phyloP scores from a whole-genome alignment of 169 alveolate species.

The Plasmodium fragile region DNA sequence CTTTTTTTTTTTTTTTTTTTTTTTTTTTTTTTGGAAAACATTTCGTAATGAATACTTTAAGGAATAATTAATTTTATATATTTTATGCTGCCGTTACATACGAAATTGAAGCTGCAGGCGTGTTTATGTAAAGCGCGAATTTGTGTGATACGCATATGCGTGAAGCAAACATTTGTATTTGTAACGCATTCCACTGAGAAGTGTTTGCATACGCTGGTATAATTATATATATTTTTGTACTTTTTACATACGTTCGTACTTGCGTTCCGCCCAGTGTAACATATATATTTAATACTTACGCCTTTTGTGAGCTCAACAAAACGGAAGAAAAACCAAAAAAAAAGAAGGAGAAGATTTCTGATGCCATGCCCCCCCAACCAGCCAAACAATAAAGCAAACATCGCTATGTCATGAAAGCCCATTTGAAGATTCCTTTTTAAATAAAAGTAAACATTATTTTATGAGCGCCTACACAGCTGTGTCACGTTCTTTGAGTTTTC shows the following conservation, averaged over 20 bases:
- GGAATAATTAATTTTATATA: not conserved
- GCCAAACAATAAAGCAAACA: not conserved
- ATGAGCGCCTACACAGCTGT: not conserved
- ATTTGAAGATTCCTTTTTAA: not conserved
- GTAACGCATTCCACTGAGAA: not conserved
- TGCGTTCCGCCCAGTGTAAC: not conserved
- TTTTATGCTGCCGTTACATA: not conserved
- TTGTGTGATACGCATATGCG: not conserved
- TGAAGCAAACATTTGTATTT: not conserved
- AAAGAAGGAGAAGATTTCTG: not conserved
- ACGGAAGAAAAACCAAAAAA: not conserved
- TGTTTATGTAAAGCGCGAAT: not conserved
- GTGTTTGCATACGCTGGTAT: not conserved
- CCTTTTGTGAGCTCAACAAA: not conserved
- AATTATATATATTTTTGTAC: not conserved
- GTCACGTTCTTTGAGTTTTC: not conserved
- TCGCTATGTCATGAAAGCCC: slow-evolving; percentile 14
- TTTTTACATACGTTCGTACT: not conserved
- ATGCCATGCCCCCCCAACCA: slow-evolving; percentile 14
- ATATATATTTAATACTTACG: not conserved
- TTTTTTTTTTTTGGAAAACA: not conserved
- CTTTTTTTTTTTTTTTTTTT: not conserved
- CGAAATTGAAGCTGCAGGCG: not conserved
- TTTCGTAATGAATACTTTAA: not conserved
- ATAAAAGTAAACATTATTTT: not conserved